phyloP scores from a whole-genome alignment of 208 protist genomes.

The Lotmaria passim region DNA sequence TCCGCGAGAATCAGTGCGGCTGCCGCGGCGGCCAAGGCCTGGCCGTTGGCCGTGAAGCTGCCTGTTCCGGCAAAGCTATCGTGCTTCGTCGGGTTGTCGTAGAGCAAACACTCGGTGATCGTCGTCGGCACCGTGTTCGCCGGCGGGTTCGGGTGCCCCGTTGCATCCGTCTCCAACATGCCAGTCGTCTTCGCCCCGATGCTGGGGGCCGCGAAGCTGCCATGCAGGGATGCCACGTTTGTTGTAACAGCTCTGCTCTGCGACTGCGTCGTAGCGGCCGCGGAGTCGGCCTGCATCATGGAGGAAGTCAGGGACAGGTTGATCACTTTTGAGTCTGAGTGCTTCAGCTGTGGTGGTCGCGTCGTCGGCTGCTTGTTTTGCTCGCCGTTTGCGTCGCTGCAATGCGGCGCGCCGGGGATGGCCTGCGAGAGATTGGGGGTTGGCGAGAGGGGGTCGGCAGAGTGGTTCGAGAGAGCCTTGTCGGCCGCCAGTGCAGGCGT shows the following conservation, averaged over 20 bases:
- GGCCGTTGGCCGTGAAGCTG: constrained; percentile 27
- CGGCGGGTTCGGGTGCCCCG: constrained; percentile 10
- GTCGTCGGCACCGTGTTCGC: constrained; percentile 26
- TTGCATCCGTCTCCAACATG: background rate
- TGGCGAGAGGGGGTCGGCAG: background rate
- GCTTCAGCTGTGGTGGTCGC: background rate
- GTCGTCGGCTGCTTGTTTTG: background rate
- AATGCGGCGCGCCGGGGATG: background rate
- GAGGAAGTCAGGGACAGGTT: background rate
- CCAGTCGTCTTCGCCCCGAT: background rate
- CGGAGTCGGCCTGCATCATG: background rate
- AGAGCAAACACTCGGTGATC: constrained; percentile 26
- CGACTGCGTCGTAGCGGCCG: background rate
- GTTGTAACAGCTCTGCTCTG: no score
- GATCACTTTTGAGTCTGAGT: background rate
- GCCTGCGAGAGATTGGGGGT: background rate
- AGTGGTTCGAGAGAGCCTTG: background rate
- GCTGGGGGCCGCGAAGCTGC: constrained; percentile 13
- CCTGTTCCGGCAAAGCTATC: background rate
- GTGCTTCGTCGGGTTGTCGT: constrained; percentile 21
- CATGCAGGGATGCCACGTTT: constrained; percentile 1
- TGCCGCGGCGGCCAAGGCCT: constrained; percentile 18
- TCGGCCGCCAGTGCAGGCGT: background rate
- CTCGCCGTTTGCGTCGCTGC: background rate
- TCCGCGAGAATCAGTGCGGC: constrained; percentile 11